Conservation (phyloP, 1,284 basidiomycete species). For the Cystobasidium slooffiae region DNA sequence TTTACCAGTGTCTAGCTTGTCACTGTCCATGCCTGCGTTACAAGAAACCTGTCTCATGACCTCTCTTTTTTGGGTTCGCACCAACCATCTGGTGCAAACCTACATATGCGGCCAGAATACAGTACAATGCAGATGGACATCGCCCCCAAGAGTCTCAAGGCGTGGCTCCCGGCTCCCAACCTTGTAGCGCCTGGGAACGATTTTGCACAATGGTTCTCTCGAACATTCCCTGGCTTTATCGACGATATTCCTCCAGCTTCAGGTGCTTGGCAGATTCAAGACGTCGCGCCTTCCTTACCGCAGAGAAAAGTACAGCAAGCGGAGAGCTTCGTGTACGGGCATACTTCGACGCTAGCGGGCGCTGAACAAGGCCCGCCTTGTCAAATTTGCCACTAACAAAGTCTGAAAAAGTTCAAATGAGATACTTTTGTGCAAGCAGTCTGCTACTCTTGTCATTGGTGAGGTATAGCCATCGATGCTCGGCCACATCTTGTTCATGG, state of each 20-base stretch:
- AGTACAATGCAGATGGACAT: conserved; percentile 12
- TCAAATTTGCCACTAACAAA: background rate
- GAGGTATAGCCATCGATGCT: conserved; percentile 1
- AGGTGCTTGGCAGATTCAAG: conserved; percentile 6
- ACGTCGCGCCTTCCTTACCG: conserved; percentile 2
- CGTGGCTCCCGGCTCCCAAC: conserved; percentile 7
- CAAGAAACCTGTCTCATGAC: background rate
- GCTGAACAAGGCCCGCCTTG: background rate
- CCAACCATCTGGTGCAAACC: conserved; percentile 7
- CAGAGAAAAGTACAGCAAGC: conserved; percentile 1
- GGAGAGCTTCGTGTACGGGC: conserved; percentile 6
- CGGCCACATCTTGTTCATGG: background rate
- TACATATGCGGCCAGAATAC: conserved; percentile 4
- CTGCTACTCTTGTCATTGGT: background rate
- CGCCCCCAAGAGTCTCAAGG: conserved; percentile 2
- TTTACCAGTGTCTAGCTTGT: background rate
- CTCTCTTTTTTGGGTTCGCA: conserved; percentile 4
- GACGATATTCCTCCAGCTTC: conserved; percentile 6
- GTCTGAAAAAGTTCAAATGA: background rate
- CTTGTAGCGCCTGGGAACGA: conserved; percentile 9
- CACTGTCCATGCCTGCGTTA: conserved; percentile 6
- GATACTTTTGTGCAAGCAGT: too few species aligned
- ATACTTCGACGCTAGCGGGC: conserved; percentile 5
- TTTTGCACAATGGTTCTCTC: conserved; percentile 9
- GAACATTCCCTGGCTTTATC: conserved; percentile 9